Conservation (phyloP, 345 rosid species). For the Aurinia saxatilis region DNA sequence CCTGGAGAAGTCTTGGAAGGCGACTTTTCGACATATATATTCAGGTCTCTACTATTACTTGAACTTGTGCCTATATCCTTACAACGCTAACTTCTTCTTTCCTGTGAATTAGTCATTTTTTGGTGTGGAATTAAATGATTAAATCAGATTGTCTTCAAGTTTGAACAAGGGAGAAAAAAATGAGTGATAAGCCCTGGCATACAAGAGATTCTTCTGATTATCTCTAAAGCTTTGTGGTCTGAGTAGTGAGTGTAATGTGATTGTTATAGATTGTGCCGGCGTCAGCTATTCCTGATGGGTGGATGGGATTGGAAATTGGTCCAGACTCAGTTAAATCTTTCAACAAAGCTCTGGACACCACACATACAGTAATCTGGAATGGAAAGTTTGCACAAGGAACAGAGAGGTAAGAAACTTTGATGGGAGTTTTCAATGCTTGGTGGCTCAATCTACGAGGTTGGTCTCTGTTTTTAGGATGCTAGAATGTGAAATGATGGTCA, state of each 20-base stretch:
- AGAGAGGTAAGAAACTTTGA: too few species aligned
- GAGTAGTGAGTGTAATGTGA: too few species aligned
- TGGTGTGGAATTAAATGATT: neutral
- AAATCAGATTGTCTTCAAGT: neutral
- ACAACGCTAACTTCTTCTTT: neutral
- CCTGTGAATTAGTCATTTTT: neutral
- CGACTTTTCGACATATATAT: slow-evolving; percentile 44
- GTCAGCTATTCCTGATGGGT: too few species aligned
- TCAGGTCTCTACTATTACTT: slow-evolving; percentile 33
- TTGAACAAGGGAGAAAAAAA: neutral
- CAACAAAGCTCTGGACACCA: too few species aligned
- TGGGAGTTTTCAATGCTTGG: too few species aligned
- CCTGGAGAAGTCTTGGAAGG: slow-evolving; percentile 45
- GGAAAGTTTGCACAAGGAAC: slow-evolving; percentile 95
- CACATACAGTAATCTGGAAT: slow-evolving; percentile 97
- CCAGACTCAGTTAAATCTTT: too few species aligned
- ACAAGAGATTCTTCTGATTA: slow-evolving; percentile 15
- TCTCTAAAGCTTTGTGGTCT: too few species aligned
- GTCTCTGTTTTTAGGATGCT: too few species aligned
- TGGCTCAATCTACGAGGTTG: too few species aligned
- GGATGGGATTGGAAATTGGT: too few species aligned
- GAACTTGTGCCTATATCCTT: neutral
- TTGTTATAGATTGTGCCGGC: too few species aligned
- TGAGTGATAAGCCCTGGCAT: slow-evolving; percentile 5
- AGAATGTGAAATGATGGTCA: too few species aligned